These are phyloP conservation scores for Saccharum spontaneum DNA, from an alignment of 176 grass and related monocot genomes.

Conservation along the genomic window DNA sequence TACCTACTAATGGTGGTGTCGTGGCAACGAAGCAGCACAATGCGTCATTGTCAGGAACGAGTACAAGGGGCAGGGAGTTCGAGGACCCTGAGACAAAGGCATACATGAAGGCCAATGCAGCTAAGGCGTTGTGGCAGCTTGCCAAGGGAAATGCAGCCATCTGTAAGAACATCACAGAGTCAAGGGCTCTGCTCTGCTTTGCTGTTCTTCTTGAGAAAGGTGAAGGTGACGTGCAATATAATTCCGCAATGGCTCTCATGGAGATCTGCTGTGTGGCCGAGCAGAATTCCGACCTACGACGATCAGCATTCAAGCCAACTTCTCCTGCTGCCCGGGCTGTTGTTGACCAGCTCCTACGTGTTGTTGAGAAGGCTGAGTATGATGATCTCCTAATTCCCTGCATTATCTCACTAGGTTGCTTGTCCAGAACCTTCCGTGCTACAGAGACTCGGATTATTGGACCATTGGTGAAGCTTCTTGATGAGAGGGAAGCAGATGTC, in stretches of 20 bases:
- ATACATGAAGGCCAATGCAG: slow-evolving; percentile 91
- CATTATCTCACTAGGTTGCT: slow-evolving; percentile 77
- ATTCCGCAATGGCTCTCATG: slow-evolving; percentile 97
- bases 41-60: slow-evolving; percentile 50
- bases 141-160: slow-evolving; percentile 76
- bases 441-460: slow-evolving; percentile 92
- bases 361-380: slow-evolving; percentile 90
- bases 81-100: slow-evolving; percentile 86
- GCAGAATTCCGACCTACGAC: slow-evolving; percentile 66
- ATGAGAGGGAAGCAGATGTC: slow-evolving; percentile 79
- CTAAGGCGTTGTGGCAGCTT: slow-evolving; percentile 87
- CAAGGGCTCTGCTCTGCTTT: slow-evolving; percentile 92
- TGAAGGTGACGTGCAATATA: slow-evolving; percentile 68
- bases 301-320: slow-evolving; percentile 86
- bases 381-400: slow-evolving; percentile 91
- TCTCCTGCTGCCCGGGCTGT: slow-evolving; percentile 84
- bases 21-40: slow-evolving; percentile 46
- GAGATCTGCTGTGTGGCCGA: slow-evolving; percentile 86
- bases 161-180: slow-evolving; percentile 97
- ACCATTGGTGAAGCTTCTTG: slow-evolving; percentile 81
- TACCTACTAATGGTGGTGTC: neutral
- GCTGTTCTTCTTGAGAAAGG: slow-evolving; percentile 88
- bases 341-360: slow-evolving; percentile 80
- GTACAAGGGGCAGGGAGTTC: slow-evolving; percentile 72
- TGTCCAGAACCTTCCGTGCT: slow-evolving; percentile 93